phyloP scores from a whole-genome alignment of 179 eudicot species.

The Beta corolliflora region DNA sequence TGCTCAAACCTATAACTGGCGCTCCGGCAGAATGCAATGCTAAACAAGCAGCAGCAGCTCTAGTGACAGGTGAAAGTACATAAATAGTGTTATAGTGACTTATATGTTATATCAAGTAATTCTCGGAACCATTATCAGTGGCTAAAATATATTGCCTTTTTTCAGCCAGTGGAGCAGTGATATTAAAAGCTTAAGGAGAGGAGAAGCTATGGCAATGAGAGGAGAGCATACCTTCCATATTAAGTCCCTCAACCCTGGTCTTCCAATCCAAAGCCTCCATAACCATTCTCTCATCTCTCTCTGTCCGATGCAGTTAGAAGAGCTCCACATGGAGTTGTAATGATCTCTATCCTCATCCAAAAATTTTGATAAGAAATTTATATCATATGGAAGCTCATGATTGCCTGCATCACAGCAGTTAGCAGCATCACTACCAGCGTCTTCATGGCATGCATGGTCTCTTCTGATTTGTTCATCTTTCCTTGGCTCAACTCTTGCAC shows the following conservation, averaged over 20 bases:
- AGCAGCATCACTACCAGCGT: constrained; percentile 25
- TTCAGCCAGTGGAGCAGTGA: constrained; percentile 1
- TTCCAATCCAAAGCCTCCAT: constrained; percentile 72
- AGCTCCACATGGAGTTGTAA: constrained; percentile 76
- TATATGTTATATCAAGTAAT: neutral
- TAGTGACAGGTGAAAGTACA: too few species aligned
- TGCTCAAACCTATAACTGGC: neutral
- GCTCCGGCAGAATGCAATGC: neutral
- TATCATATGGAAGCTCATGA: constrained; percentile 64
- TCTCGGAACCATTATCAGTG: neutral
- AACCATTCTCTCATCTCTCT: constrained; percentile 94
- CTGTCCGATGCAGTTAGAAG: constrained; percentile 80
- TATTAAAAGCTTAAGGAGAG: neutral
- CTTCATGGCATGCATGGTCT: constrained; percentile 31
- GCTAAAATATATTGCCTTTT: neutral
- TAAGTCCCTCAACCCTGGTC: constrained; percentile 71
- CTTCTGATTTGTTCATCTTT: constrained; percentile 56
- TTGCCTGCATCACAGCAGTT: constrained; percentile 34
- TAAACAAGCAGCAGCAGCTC: too few species aligned
- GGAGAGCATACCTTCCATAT: constrained; percentile 83
- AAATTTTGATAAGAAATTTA: constrained; percentile 68
- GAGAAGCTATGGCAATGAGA: neutral
- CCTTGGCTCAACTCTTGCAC: constrained; percentile 41
- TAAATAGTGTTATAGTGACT: too few species aligned
- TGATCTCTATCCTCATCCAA: constrained; percentile 83